Evolutionary conservation across 805 yeast genomes (phyloP), one percentile per base, ranked within the genome.

Genomic region (Scheffersomyces amazonensis): DNA sequence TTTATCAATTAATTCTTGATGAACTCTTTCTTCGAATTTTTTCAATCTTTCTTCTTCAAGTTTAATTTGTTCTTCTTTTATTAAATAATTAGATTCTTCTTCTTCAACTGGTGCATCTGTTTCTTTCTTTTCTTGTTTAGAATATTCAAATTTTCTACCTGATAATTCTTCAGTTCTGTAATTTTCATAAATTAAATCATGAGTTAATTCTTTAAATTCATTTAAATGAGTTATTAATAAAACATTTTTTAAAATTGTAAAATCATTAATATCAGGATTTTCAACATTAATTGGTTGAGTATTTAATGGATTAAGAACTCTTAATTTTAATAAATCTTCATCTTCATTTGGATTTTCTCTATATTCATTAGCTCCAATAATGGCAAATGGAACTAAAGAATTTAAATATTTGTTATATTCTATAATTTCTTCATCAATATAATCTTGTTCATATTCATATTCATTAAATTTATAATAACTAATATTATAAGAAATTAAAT

Each of bases 191-290:
- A 89, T 68, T 29, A 81, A 75, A 58, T 88, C 96, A 58, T 86
- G 95, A 6, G 97, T 89, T 53, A 78, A 74, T 52, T 89, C 96
- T 64, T 87, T 87, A 62, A 89, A 79, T 56, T 89, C 96, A 57
- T 82, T 82, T 62, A 89, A 74, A 64, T 88, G 96, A 13, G 93
- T 81, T 52, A 86, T 83, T 53, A 89, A 75, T 42, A 89, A 67
- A 3, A 89, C 78, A 53, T 87, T 87, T 59, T 89, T 81, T 60
- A 89, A 72, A 30, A 85, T 76, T 31, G 87, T 77, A 57, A 89
- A 85, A 62, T 89, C 96, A 47, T 88, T 83, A 44, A 78, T 73
- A 38, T 82, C 83, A 23, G 90, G 82, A 59, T 82, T 79, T 52
- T 81, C 87, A 35, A 81, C 75, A 51, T 80, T 81, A 44, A 81